These are phyloP conservation scores for Candida tropicalis DNA, from an alignment of 1,139 yeast species.

Conservation along the genomic window DNA sequence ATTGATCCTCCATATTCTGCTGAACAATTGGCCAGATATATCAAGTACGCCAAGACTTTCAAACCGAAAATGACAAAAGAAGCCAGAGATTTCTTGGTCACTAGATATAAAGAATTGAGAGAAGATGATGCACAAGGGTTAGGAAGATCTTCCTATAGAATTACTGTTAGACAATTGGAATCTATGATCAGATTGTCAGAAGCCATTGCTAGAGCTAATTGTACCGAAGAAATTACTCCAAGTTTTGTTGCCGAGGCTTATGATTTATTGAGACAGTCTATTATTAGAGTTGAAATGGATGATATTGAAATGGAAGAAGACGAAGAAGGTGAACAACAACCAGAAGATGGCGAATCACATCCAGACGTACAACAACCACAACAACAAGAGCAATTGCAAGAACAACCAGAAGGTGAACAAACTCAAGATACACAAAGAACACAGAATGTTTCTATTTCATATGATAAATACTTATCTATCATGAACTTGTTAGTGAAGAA, in stretches of 20 bases:
- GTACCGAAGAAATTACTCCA: slow-evolving; percentile 87
- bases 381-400: slow-evolving; percentile 13
- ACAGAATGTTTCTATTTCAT: slow-evolving; percentile 57
- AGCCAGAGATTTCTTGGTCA: slow-evolving; percentile 78
- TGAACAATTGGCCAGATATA: slow-evolving; percentile 85
- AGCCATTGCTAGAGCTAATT: slow-evolving; percentile 96
- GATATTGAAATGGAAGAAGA: slow-evolving; percentile 86
- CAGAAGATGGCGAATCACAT: slow-evolving; percentile 30
- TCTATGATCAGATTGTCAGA: slow-evolving; percentile 91
- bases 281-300: slow-evolving; percentile 92
- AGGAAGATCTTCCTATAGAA: slow-evolving; percentile 85
- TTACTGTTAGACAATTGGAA: slow-evolving; percentile 96
- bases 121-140: slow-evolving; percentile 91
- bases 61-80: slow-evolving; percentile 85
- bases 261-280: slow-evolving; percentile 85
- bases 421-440: slow-evolving; percentile 11
- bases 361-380: too few species aligned
- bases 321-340: slow-evolving; percentile 32
- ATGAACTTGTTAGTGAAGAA: slow-evolving; percentile 78
- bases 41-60: slow-evolving; percentile 90
- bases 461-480: slow-evolving; percentile 84
- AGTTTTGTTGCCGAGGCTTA: slow-evolving; percentile 92
- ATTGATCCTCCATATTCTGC: slow-evolving; percentile 89
- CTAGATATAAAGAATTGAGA: slow-evolving; percentile 84
- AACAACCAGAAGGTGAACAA: slow-evolving; percentile 10